Percentiles rank a stretch among this genome's conserved stretches.
Conservation (phyloP, 768 basidiomycete species). For the Paxillus ammoniavirescens region DNA sequence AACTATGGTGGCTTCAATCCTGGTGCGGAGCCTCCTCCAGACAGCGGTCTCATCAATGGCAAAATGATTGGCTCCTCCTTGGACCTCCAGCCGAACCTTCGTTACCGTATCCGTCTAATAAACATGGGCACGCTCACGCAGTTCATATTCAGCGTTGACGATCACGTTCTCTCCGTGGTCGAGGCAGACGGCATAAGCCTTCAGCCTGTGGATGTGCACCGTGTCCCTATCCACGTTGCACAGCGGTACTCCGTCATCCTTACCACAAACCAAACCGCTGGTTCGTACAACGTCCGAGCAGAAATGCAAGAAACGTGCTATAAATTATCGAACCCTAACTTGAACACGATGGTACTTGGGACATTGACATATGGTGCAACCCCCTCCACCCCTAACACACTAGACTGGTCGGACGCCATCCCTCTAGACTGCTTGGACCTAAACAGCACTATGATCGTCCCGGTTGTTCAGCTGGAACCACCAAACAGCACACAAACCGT, state of each 20-base stretch:
- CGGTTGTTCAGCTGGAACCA: conserved; percentile 22
- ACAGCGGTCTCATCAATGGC: conserved; percentile 36
- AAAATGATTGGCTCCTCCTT: conserved; percentile 24
- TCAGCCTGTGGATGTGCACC: conserved; percentile 36
- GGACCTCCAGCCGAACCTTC: conserved; percentile 32
- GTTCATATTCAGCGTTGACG: conserved; percentile 44
- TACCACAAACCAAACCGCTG: conserved; percentile 36
- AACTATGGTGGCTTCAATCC: conserved; percentile 31
- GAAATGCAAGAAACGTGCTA: conserved; percentile 34
- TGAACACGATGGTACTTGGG: conserved; percentile 29
- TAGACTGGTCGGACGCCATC: conserved; percentile 26
- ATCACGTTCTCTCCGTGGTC: conserved; percentile 44
- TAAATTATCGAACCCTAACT: conserved; percentile 27
- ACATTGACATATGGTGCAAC: conserved; percentile 27
- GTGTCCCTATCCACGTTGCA: conserved; percentile 42
- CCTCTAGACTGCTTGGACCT: conserved; percentile 25
- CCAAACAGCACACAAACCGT: conserved; percentile 26
- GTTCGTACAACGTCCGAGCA: conserved; percentile 37
- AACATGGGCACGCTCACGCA: conserved; percentile 48
- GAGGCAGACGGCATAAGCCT: conserved; percentile 49
- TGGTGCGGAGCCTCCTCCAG: conserved; percentile 38
- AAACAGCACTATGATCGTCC: conserved; percentile 30
- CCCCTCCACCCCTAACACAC: conserved; percentile 21
- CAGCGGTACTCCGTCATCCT: conserved; percentile 53
- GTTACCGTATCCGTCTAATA: conserved; percentile 48